These are phyloP conservation scores for Steccherinum ochraceum DNA, from an alignment of 768 basidiomycete genomes.

Conservation along the genomic window DNA sequence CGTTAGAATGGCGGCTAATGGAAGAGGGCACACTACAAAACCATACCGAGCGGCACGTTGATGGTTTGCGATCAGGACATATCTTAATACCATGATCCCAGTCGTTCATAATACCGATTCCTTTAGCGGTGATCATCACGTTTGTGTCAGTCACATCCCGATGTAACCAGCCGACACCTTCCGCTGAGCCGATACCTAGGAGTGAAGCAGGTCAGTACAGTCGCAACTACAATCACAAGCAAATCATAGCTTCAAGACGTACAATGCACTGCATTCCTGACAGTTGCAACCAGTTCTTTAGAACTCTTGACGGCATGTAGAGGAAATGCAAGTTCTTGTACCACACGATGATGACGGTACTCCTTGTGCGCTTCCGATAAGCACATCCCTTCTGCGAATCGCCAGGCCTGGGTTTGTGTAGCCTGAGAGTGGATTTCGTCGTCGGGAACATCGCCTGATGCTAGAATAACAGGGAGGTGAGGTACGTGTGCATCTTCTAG, in stretches of 20 bases:
- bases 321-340: slow-evolving; percentile 7
- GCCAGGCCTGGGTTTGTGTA: neutral
- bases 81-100: slow-evolving; percentile 4
- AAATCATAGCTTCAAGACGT: too few relatives aligned
- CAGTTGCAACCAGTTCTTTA: slow-evolving; percentile 2
- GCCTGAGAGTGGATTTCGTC: neutral
- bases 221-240: neutral
- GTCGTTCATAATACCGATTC: slow-evolving; percentile 8
- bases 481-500: neutral
- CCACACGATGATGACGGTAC: slow-evolving; percentile 4
- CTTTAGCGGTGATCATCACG: slow-evolving; percentile 1
- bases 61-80: neutral
- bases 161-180: neutral
- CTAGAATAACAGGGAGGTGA: neutral
- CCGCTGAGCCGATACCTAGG: neutral
- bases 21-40: neutral
- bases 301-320: neutral
- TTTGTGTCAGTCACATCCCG: slow-evolving; percentile 7
- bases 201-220: neutral
- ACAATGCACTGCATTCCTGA: slow-evolving; percentile 6
- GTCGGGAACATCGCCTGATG: neutral
- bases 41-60: neutral
- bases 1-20: neutral
- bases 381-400: neutral
- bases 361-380: neutral